Percentiles rank a stretch among this genome's conserved stretches.
phyloP scores from a whole-genome alignment of 768 basidiomycete species.

The Dioszegia crocea region DNA sequence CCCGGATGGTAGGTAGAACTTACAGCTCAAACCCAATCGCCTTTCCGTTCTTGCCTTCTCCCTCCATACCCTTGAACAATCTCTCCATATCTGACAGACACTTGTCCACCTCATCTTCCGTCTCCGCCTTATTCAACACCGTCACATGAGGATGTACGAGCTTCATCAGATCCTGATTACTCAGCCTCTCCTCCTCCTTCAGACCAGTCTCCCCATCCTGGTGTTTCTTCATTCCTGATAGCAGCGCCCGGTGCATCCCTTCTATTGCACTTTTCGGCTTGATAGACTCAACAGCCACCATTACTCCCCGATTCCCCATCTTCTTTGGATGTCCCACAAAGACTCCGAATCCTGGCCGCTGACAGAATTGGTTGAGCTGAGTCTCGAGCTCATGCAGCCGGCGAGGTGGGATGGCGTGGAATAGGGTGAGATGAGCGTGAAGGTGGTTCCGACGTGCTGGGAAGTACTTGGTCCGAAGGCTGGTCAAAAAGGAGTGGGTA shows the following conservation, averaged over 20 bases:
- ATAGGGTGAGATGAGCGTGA: conserved; percentile 34
- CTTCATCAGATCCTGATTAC: conserved; percentile 31
- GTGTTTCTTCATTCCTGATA: conserved; percentile 19
- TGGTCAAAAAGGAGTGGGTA: conserved; percentile 24
- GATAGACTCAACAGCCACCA: conserved; percentile 24
- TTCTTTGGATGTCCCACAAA: conserved; percentile 29
- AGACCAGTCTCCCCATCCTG: conserved; percentile 4
- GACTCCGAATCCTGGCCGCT: conserved; percentile 24
- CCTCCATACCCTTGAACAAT: conserved; percentile 26
- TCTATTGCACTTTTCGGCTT: conserved; percentile 22
- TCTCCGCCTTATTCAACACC: conserved; percentile 36
- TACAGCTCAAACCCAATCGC: conserved; percentile 40
- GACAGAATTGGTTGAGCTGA: conserved; percentile 8
- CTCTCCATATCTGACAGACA: conserved; percentile 33
- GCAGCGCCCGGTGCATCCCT: conserved; percentile 19
- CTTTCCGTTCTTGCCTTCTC: conserved; percentile 23
- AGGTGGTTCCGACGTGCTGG: conserved; percentile 34
- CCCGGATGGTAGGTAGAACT: no score
- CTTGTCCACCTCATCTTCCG: conserved; percentile 29
- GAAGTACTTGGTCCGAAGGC: conserved; percentile 34
- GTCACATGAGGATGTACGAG: conserved; percentile 37
- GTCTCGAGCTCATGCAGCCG: conserved; percentile 26
- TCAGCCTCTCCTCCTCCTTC: conserved; percentile 26
- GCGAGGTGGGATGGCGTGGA: conserved; percentile 35
- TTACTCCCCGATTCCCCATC: conserved; percentile 39